Base-by-base conservation (phyloP, 805 yeast species). In the Kodamaea lidongshanica region DNA sequence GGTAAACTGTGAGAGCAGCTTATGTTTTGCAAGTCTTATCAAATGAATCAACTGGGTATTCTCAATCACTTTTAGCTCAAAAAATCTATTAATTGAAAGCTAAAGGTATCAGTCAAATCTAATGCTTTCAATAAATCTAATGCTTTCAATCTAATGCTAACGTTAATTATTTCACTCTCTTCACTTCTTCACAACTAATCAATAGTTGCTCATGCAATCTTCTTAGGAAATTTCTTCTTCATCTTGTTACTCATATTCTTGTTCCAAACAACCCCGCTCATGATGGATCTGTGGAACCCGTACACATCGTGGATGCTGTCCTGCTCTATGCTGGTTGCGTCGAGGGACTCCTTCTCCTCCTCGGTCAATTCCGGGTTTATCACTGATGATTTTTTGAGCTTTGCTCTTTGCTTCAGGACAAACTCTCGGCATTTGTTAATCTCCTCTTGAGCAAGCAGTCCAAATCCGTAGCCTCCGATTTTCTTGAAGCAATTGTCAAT, bases 401-500 rank as follows among this genome's bases (percentile, higher is more conserved):
- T 60, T 21, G 55, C 54, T 31, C 94, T 54, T 45, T 75, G 79
- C 22, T 74, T 73, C 6, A 76, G 62, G 9, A 89, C 96, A 53
- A 79, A 88, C 43, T 73, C 73, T 28, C 94, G 69, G 46, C 95
- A 81, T 43, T 77, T 72, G 38, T 72, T 67, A 28, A 89, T 76
- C 52, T 89, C 96, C 23, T 77, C 85, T 48, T 88, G 95, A 2
- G 88, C 76, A 13, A 85, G 56, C 39, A 78, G 78, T 12, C 84
- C 87, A 46, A 77, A 77, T 7, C 70, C 70, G 35, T 61, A 64
- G 0, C 85, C 80, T 14, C 78, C 72, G 27, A 79, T 68, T 34
- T 77, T 77, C 45, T 78, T 78, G 58, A 80, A 88, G 41, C 94
- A 83, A 21, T 77, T 66, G 37, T 79, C 87, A 45, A 87, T 67